Base-by-base conservation (phyloP, 139 green algal species). In the Micractinium sp. region DNA sequence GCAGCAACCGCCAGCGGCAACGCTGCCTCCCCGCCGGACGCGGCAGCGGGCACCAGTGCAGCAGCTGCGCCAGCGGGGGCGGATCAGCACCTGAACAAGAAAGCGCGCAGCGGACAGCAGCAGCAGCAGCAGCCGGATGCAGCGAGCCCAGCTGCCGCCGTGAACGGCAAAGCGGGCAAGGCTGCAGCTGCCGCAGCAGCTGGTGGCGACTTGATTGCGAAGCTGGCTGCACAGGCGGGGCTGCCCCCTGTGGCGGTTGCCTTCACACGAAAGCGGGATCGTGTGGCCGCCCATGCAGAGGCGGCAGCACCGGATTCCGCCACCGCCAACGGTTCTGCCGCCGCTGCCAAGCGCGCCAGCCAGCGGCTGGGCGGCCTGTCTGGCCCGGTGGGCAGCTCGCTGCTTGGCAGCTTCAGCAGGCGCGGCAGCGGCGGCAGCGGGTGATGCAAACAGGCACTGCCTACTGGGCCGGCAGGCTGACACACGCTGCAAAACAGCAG, bases 301-400 rank as follows among this genome's bases (percentile, higher is more conserved):
- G 16, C 27, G 4, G 79, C 79, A 71, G 79, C 33, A 13, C 29
- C 53, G 53, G 53, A 56, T 18, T 53, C n/a, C 36, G n/a, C 31
- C 81, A 53, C 69, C 39, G 66, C 82, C 38, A 83, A 66, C 9
- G 78, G 41, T 27, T 14, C 1, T 19, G 39, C 39, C 3, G 39
- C 78, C 15, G n/a, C 74, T 79, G 73, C 73, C 81, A 85, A 85
- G 81, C 81, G 82, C 3, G 36, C 35, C 82, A 87, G 82, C 38
- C 82, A 87, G 66, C 23, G 82, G 1, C 82, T 87, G 82, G 82
- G 66, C 23, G 82, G 82, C 38, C 38, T 87, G 82, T 67, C 63
- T 38, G 82, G 82, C 36, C 82, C 82, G 2, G 82, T 79, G 25
- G 82, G 82, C 63, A 75, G 81, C 81, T 27, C n/a, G 16, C 27